Evolutionary conservation across 2,329 filamentous ascomycete species (phyloP), one percentile per base, ranked within the genome.

Genomic region (Xylariaceae sp.): DNA sequence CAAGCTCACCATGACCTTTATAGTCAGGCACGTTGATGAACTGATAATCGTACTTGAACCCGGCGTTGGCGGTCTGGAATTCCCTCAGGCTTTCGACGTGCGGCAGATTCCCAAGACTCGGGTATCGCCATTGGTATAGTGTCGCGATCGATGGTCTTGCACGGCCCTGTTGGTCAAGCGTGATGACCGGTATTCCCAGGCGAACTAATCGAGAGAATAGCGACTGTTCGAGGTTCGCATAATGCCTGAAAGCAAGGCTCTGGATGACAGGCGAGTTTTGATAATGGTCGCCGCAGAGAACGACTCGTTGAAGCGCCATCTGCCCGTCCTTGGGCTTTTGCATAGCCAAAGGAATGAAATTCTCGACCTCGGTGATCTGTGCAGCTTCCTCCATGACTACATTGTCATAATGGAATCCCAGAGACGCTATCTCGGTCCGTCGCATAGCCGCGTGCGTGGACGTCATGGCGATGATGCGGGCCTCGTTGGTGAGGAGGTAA

Each of bases 311-410:
- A 9, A 98, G 67, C 3, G 81, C 78, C 51, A 86, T 74, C 55
- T 87, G 74, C 23, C 84, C 84, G 36, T 82, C 70, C 49, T 78
- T 77, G 14, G 84, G 78, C 47, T 85, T 87, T 59, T 98, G 94
- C 63, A 98, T 74, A n/a, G 89, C 85, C 37, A 95, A 71, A 1
- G 92, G 92, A 48, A 98, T 88, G 64, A 98, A 97, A 48, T 88
- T 94, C 60, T 98, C 92, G 31, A 96, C 85, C 62, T 98, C 92
- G 0, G 90, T 98, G 57, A 98, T 90, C 59, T 98, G 92, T 9
- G 92, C 92, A 4, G 92, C 90, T 71, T 98, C 92, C 67, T 98
- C 92, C 85, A 98, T 96, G 37, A 98, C 75, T 9, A 98, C 85
- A 49, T 95, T 98, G 68, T 97, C 89, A 55, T 98, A 98, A 52